Percentiles rank a stretch among this genome's conserved stretches.
These are phyloP conservation scores for Pseudozyma pruni DNA, from an alignment of 1,284 basidiomycete species.

Conservation along the genomic window DNA sequence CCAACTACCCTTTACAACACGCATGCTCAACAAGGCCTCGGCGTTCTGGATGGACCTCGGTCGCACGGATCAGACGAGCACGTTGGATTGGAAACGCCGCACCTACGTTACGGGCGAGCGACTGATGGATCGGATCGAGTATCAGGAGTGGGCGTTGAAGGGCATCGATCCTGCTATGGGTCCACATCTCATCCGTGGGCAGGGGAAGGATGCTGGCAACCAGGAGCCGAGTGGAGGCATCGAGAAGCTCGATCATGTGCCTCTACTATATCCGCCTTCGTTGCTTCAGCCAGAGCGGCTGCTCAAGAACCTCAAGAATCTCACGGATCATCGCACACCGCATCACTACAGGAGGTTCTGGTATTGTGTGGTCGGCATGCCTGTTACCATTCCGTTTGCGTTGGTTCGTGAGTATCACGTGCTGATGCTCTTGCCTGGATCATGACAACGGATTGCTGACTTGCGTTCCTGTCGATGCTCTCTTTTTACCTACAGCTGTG, in stretches of 20 bases:
- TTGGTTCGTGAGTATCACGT: conserved; percentile 50
- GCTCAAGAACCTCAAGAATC: conserved; percentile 42
- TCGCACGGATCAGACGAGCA: conserved; percentile 50
- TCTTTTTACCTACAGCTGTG: conserved; percentile 37
- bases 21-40: conserved; percentile 54
- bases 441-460: neutral
- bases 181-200: conserved; percentile 30
- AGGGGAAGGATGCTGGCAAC: conserved; percentile 9
- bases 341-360: conserved; percentile 56
- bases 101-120: conserved; percentile 59
- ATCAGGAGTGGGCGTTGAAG: conserved; percentile 67
- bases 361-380: conserved; percentile 59
- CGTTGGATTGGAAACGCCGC: conserved; percentile 62
- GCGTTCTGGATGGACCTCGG: conserved; percentile 63
- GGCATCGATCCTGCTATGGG: conserved; percentile 61
- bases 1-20: conserved; percentile 37
- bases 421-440: neutral
- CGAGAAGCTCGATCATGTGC: conserved; percentile 41
- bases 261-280: conserved; percentile 58
- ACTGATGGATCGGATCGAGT: conserved; percentile 66
- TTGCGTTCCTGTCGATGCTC: neutral
- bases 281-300: conserved; percentile 39
- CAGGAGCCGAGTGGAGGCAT: conserved; percentile 7
- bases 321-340: conserved; percentile 53
- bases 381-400: conserved; percentile 62